These are phyloP conservation scores for Fraxinus latifolia DNA, from an alignment of 305 asterid genomes.

Conservation along the genomic window DNA sequence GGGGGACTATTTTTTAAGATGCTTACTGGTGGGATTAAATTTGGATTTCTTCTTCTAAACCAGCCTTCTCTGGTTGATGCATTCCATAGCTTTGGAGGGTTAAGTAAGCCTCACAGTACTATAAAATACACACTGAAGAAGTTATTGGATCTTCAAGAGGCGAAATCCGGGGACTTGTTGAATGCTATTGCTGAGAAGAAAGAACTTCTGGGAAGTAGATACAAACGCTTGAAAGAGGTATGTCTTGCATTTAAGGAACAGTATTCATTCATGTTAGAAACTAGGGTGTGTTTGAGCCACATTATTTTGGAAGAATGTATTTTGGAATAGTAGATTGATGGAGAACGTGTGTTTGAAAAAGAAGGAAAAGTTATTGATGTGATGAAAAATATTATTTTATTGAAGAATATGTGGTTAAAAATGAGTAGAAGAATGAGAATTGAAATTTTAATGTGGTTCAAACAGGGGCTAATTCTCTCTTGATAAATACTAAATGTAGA, in stretches of 20 bases:
- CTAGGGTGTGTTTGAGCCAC: not conserved
- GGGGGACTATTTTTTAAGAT: slow-evolving; percentile 81
- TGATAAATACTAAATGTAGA: not conserved
- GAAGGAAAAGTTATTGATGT: too few species aligned
- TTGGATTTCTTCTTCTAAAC: slow-evolving; percentile 68
- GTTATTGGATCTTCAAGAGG: slow-evolving; percentile 68
- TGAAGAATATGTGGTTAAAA: too few species aligned
- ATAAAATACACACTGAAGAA: slow-evolving; percentile 76
- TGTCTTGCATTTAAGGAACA: not conserved
- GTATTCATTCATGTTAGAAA: not conserved
- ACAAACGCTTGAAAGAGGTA: slow-evolving; percentile 79
- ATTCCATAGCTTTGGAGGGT: slow-evolving; percentile 72
- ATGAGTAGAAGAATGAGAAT: too few species aligned
- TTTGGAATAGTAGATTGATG: too few species aligned
- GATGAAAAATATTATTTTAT: too few species aligned
- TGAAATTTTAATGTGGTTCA: too few species aligned
- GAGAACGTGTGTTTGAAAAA: too few species aligned
- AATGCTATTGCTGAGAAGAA: slow-evolving; percentile 65
- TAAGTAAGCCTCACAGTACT: slow-evolving; percentile 84
- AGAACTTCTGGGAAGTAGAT: slow-evolving; percentile 56
- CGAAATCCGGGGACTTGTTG: slow-evolving; percentile 44
- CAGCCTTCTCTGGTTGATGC: slow-evolving; percentile 64
- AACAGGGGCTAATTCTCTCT: not conserved
- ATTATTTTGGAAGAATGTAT: too few species aligned
- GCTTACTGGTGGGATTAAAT: slow-evolving; percentile 83